Conservation (phyloP, 1,284 basidiomycete species). For the Porodaedalea pini region DNA sequence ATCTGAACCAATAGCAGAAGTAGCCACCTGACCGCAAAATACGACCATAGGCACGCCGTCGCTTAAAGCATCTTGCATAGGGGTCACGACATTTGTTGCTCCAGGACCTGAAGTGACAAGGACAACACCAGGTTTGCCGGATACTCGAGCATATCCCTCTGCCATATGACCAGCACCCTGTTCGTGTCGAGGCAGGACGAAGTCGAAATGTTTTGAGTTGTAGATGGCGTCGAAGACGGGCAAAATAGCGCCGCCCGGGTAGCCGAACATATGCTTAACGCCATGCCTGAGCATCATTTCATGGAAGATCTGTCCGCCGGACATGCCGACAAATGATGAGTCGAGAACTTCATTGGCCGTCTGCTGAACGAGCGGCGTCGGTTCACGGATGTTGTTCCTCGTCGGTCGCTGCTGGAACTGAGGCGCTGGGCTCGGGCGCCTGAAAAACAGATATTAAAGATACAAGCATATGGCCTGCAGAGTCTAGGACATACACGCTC, state of each 20-base stretch:
- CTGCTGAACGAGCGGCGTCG: constrained; percentile 42
- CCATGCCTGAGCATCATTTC: constrained; percentile 99
- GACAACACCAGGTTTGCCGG: constrained; percentile 95
- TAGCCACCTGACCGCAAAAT: constrained; percentile 97
- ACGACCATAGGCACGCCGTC: constrained; percentile 96
- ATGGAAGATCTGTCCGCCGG: constrained; percentile 97
- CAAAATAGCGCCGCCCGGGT: constrained; percentile 96
- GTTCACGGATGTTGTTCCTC: constrained; percentile 45
- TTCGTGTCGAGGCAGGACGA: constrained; percentile 94
- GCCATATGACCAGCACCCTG: constrained; percentile 99
- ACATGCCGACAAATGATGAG: constrained; percentile 87
- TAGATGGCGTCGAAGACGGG: constrained; percentile 99
- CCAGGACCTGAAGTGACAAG: constrained; percentile 98
- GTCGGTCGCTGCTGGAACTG: constrained; percentile 64
- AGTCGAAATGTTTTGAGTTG: constrained; percentile 94
- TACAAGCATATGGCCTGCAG: constrained; percentile 7
- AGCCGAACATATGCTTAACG: constrained; percentile 97
- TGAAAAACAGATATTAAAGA: constrained; percentile 29
- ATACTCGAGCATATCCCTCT: constrained; percentile 96
- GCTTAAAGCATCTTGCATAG: constrained; percentile 95
- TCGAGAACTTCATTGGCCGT: constrained; percentile 47
- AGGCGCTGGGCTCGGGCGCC: constrained; percentile 63
- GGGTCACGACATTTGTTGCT: constrained; percentile 96
- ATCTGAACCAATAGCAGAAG: constrained; percentile 95
- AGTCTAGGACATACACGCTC: constrained; percentile 43